A percentile compares a stretch with the other conserved stretches of the same genome.
phyloP scores from a whole-genome alignment of 495 filamentous ascomycete genomes.

The Aeminium ludgeri region DNA sequence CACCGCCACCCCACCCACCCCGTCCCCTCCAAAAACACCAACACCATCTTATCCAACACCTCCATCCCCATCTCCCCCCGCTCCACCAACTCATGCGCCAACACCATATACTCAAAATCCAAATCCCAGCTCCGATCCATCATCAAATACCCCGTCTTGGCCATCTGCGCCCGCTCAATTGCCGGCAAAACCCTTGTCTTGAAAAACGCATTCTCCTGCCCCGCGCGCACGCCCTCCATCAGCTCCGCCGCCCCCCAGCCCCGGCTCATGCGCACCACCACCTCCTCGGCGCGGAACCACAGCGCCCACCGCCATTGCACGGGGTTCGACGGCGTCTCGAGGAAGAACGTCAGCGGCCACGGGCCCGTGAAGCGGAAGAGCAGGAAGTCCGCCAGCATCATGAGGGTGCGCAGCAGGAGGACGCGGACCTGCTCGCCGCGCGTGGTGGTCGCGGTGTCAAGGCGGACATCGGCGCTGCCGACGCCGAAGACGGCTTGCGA shows the following conservation, averaged over 20 bases:
- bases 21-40: conserved; percentile 45
- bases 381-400: conserved; percentile 54
- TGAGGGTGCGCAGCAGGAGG: conserved; percentile 36
- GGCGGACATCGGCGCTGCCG: conserved; percentile 41
- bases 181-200: conserved; percentile 39
- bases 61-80: conserved; percentile 37
- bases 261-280: conserved; percentile 55
- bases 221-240: conserved; percentile 25
- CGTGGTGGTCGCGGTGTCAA: conserved; percentile 33
- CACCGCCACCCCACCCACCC: conserved; percentile 47
- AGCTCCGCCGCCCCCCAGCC: conserved; percentile 34
- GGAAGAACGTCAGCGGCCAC: conserved; percentile 60
- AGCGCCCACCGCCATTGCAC: conserved; percentile 50
- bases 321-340: conserved; percentile 33
- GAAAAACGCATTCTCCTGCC: conserved; percentile 25
- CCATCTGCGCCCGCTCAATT: conserved; percentile 42
- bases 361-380: conserved; percentile 49
- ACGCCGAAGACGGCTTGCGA: conserved; percentile 40
- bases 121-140: conserved; percentile 67
- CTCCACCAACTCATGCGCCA: conserved; percentile 46
- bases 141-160: conserved; percentile 64
- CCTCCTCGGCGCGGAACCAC: conserved; percentile 53
- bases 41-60: conserved; percentile 45
- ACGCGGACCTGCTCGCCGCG: conserved; percentile 34
- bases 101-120: conserved; percentile 59